These are phyloP conservation scores for Podila verticillata DNA, from an alignment of 192 early-diverging fungal species.

Conservation along the genomic window DNA sequence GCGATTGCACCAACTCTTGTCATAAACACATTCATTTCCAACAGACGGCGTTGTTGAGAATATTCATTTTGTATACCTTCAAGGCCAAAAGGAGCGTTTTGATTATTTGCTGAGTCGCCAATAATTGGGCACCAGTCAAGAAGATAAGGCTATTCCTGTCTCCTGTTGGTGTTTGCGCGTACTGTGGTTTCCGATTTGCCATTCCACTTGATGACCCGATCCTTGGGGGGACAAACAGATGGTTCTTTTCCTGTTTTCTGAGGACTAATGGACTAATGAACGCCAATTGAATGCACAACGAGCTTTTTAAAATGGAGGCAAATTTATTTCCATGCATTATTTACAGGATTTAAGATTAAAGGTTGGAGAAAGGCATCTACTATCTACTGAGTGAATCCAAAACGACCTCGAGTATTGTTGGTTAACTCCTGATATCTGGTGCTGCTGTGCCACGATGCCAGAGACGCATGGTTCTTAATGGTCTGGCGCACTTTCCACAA, in stretches of 20 bases:
- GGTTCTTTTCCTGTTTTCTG: no score
- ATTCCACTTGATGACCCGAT: no score
- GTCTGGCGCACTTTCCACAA: conserved; percentile 22
- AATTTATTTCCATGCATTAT: conserved; percentile 1
- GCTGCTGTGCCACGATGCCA: conserved; percentile 11
- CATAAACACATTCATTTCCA: neutral
- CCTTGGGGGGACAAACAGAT: no score
- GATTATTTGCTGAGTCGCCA: neutral
- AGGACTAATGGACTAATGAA: neutral
- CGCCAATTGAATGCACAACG: neutral
- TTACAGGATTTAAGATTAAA: neutral
- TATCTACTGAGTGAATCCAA: neutral
- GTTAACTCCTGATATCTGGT: conserved; percentile 1
- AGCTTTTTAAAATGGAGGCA: neutral
- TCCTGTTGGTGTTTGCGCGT: neutral
- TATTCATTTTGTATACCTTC: neutral
- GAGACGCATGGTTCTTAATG: neutral
- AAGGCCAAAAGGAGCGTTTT: neutral
- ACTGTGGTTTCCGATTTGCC: neutral
- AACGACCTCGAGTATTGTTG: neutral
- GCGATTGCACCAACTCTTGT: no score
- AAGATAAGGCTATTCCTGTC: neutral
- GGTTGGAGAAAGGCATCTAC: no score
- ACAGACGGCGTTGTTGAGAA: neutral
- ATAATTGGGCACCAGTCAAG: neutral